Percentiles rank a stretch among this genome's conserved stretches.
Conservation (phyloP, 2,329 filamentous ascomycete species). For the Pestalotiopsis fici region DNA sequence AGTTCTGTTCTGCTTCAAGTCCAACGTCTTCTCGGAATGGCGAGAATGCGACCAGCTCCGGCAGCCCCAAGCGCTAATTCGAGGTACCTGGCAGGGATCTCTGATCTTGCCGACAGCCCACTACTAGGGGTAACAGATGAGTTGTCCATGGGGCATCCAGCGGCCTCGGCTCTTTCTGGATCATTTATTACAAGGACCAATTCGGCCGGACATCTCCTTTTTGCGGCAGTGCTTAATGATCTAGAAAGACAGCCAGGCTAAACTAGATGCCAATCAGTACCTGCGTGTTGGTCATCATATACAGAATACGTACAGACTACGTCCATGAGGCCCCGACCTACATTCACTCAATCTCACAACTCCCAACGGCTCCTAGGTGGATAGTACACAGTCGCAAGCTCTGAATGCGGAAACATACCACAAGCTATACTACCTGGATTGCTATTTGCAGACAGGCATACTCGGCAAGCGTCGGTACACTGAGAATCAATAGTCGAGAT, state of each 20-base stretch:
- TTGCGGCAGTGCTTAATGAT: too few species aligned
- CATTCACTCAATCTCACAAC: too few species aligned
- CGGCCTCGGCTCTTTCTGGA: neutral
- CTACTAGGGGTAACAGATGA: neutral
- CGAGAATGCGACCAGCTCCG: neutral
- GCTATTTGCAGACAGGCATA: too few species aligned
- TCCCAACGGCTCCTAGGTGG: too few species aligned
- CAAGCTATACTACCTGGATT: too few species aligned
- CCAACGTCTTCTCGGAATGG: neutral
- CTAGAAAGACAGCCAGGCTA: too few species aligned
- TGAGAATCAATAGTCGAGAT: too few species aligned
- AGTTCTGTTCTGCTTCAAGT: neutral
- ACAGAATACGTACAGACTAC: too few species aligned
- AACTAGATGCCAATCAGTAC: neutral
- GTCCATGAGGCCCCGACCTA: too few species aligned
- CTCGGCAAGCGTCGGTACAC: too few species aligned
- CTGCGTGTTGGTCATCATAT: neutral
- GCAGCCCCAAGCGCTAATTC: neutral
- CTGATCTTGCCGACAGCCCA: neutral
- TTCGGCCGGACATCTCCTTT: neutral
- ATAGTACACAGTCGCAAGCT: too few species aligned
- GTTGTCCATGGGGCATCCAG: neutral
- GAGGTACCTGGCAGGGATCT: neutral
- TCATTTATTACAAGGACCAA: neutral
- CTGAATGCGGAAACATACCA: too few species aligned